phyloP scores from a whole-genome alignment of 1,284 basidiomycete genomes.

The Xerocomus minutiporus region DNA sequence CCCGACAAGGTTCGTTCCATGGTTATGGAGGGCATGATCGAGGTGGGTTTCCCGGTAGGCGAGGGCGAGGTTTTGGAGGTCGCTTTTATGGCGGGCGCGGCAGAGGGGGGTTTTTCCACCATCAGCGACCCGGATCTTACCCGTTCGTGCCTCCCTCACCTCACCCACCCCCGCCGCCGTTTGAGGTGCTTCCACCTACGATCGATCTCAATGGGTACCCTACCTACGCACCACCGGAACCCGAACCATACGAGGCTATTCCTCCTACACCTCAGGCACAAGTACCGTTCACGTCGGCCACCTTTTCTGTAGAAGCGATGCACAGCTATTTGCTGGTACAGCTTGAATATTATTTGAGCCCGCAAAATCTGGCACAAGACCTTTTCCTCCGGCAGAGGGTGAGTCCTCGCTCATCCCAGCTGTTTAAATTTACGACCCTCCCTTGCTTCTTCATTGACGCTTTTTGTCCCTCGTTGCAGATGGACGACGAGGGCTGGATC shows the following conservation, averaged over 20 bases:
- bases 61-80: slow-evolving; percentile 35
- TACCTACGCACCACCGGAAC: slow-evolving; percentile 22
- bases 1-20: slow-evolving; percentile 27
- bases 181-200: slow-evolving; percentile 17
- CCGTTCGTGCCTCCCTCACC: slow-evolving; percentile 8
- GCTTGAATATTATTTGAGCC: slow-evolving; percentile 85
- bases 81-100: slow-evolving; percentile 27
- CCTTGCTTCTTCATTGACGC: slow-evolving; percentile 3
- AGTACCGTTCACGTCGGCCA: slow-evolving; percentile 51
- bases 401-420: slow-evolving; percentile 21
- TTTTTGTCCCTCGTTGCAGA: slow-evolving; percentile 45
- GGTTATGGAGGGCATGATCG: slow-evolving; percentile 26
- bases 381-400: slow-evolving; percentile 76
- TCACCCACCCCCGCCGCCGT: slow-evolving; percentile 8
- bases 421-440: not conserved
- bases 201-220: slow-evolving; percentile 27
- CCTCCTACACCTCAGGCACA: slow-evolving; percentile 26
- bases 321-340: slow-evolving; percentile 71
- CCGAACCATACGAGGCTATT: slow-evolving; percentile 23
- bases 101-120: slow-evolving; percentile 24
- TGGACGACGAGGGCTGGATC: slow-evolving; percentile 89
- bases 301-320: slow-evolving; percentile 62
- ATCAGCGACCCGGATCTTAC: slow-evolving; percentile 26
- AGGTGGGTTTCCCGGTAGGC: slow-evolving; percentile 32
- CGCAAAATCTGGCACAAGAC: slow-evolving; percentile 82